Conservation (phyloP, 208 protist species). For the Acanthamoeba quina region DNA sequence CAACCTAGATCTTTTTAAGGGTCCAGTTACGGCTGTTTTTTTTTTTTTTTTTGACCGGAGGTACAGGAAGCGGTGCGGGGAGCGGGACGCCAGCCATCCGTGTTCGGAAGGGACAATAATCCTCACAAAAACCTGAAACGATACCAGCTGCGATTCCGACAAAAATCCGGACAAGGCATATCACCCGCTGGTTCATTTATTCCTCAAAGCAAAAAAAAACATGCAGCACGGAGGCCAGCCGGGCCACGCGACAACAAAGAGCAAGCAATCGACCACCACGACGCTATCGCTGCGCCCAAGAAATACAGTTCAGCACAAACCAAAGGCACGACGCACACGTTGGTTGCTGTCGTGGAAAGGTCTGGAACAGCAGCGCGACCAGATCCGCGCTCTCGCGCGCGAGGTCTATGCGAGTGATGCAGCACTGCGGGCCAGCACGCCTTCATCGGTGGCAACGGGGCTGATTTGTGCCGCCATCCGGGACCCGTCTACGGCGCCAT, state of each 20-base stretch:
- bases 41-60: too few species aligned
- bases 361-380: background rate
- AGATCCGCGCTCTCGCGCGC: background rate
- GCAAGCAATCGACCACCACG: background rate
- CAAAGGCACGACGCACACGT: background rate
- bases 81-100: too few species aligned
- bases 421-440: background rate
- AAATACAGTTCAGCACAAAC: constrained; percentile 26
- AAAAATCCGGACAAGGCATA: too few species aligned
- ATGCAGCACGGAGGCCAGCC: background rate
- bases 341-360: constrained; percentile 41
- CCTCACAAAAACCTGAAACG: too few species aligned
- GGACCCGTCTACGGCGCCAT: background rate
- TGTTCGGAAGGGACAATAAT: too few species aligned
- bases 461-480: constrained; percentile 29
- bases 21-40: too few species aligned
- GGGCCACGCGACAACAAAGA: background rate
- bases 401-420: background rate
- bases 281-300: background rate
- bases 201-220: background rate
- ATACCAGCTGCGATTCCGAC: too few species aligned
- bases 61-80: too few species aligned
- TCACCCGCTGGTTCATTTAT: too few species aligned
- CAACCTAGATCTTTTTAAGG: too few species aligned
- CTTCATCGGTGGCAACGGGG: constrained; percentile 31